Conservation (phyloP, 2,329 filamentous ascomycete species). For the Furcasterigmium sp. region DNA sequence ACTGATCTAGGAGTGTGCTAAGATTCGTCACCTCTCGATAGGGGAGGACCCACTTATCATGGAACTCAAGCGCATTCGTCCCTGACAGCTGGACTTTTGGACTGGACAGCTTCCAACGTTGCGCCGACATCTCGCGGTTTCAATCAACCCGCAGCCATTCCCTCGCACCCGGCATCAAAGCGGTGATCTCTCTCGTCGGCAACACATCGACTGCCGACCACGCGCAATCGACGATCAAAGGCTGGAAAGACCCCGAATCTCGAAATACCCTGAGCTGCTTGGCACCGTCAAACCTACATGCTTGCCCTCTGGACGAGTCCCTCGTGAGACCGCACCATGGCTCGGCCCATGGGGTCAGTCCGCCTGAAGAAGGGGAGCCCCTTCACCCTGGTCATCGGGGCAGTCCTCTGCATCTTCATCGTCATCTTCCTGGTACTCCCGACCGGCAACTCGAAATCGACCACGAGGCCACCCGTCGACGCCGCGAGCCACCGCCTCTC, state of each 20-base stretch:
- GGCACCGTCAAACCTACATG: too few species aligned
- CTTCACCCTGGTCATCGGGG: constrained; percentile 67
- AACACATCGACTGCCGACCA: too few species aligned
- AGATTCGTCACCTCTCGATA: too few species aligned
- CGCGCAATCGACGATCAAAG: too few species aligned
- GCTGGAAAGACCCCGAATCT: too few species aligned
- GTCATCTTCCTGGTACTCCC: constrained; percentile 57
- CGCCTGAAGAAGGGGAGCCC: constrained; percentile 79
- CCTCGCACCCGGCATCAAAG: too few species aligned
- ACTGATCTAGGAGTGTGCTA: too few species aligned
- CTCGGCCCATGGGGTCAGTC: constrained; percentile 55
- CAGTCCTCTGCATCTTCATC: constrained; percentile 67
- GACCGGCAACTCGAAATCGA: constrained; percentile 40
- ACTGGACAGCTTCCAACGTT: background rate
- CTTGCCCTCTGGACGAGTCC: constrained; percentile 14
- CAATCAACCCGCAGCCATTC: too few species aligned
- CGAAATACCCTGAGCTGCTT: too few species aligned
- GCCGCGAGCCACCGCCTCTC: constrained; percentile 37
- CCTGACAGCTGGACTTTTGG: background rate
- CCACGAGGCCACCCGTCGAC: constrained; percentile 42
- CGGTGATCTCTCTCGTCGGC: too few species aligned
- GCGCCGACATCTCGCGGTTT: background rate
- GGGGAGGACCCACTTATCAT: too few species aligned
- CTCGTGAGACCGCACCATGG: constrained; percentile 32
- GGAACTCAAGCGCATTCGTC: too few species aligned